Evolutionary conservation across 768 basidiomycete species (phyloP), one percentile per base, ranked within the genome.

Genomic region (Pleurotus djamor): DNA sequence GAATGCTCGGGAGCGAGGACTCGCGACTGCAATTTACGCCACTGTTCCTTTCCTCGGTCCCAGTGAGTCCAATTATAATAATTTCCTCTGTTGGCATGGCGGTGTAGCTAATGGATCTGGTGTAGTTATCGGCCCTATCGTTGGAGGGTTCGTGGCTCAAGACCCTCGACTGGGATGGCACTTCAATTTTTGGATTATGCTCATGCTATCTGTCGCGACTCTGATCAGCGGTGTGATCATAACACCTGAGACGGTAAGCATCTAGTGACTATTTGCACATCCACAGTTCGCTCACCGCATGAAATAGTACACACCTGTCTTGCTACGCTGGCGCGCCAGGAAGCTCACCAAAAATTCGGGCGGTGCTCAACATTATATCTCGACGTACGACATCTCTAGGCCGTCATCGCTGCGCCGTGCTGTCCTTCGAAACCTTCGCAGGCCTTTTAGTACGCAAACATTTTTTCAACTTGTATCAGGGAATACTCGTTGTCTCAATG

Each of bases 141-240:
- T 87, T 32, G 85, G 88, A 17, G 86, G 85, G n/a, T 86, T 81
- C 69, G 80, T 85, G 10, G 81, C 79, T 13, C 67, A 79, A 68
- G 74, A 77, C 52, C 69, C 72, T 8, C 70, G 64, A 21, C 74
- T 84, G 8, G 82, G 81, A 16, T 89, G 85, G 85, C 77, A 79
- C 41, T 84, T 84, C 65, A 82, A 83, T 55, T 88, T 88, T 68
- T 86, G 85, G 84, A 73, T 88, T 58, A 83, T 83, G 74, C 77
- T 86, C 63, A 80, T 83, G 17, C 77, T 85, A 59, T 76, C 84
- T 12, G 72, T 63, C 3, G 55, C 81, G 51, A 79, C 79, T 16
- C 72, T 82, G 16, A 59, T 81, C 28, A 63, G 76, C 3, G 80
- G 81, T 4, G 76, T 82, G 56, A 69, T 85, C 55, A 38, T 75